Base-by-base conservation (phyloP, 2,329 filamentous ascomycete species). In the Neopestalotiopsis sp. region DNA sequence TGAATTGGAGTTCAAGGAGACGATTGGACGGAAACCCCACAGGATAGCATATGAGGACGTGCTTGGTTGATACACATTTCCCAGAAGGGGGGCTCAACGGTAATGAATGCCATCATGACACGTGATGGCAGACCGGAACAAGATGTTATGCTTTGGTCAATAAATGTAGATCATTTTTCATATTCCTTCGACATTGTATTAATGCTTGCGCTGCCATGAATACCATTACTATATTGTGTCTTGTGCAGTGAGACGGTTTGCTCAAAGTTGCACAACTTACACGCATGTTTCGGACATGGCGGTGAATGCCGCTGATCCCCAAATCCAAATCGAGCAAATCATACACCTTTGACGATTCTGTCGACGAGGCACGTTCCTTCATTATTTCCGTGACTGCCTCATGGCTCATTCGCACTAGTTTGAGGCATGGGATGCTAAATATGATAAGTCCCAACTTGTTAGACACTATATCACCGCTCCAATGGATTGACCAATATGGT, bases 1-100 rank as follows among this genome's bases (percentile, higher is more conserved):
- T 59, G 24, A 34, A 30, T 59, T 59, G 24, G 57, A 59, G 57
- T 59, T 59, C 9, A 59, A 28, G 57, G 45, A 53, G 45, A 53
- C 45, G 45, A 24, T n/a, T 9, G 45, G 45, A 53, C 45, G 45
- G 45, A 20, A 53, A n/a, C 17, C 24, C 45, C 45, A 53, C n/a
- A 53, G 45, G 45, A 53, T 53, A 53, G 45, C 45, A 53, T 53
- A 20, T 20, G 45, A 7, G 45, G 45, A 53, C 45, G 45, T 53
- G 45, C 45, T 53, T 53, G 45, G 45, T 53, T 53, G 45, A 53
- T 53, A 53, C 45, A 53, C 45, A 53, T 53, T 53, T 20, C n/a
- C 45, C 45, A 53, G 45, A 53, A 38, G 45, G 45, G 45, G 20
- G 45, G 45, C 45, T 53, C 45, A 53, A 53, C 14, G 45, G 45